Evolutionary conservation across 2,329 filamentous ascomycete species (phyloP), one percentile per base, ranked within the genome.

Genomic region (Trichoderma arundinaceum): DNA sequence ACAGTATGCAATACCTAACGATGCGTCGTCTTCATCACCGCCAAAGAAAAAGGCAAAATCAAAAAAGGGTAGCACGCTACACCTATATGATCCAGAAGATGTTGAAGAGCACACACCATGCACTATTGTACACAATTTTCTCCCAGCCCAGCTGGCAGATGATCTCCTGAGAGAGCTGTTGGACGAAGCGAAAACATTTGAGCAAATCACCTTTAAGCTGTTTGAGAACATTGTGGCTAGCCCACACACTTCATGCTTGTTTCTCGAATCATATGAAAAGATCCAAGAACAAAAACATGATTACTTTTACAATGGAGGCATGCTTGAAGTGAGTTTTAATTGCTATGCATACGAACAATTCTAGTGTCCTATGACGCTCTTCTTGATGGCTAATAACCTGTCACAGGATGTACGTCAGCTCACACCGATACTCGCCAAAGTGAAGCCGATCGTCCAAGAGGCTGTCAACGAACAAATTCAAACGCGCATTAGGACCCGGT

Each of bases 71-170:
- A 87, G 88, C 71, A 97, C 94, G 0, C 78, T 98, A 2, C 91
- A 94, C 74, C 82, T 98, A 0, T 98, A 91, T 76, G 88, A 91
- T 48, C 91, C 94, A 0, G 82, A 87, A 44, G 93, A 97, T 71
- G 87, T 98, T 52, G 90, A 92, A 56, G 83, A 86, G 28, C 86
- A 96, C 73, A 97, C 94, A 0, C 93, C 95, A 1, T 97, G 94
- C 78, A 94, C 92, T 10, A 91, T 98, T 69, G 88, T 97, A 64
- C 93, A 96, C 77, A 95, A 97, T 73, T 97, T 98, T 71, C 82
- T 99, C 0, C 88, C 92, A 0, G 35, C 82, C 0, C 81, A 88
- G 1, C 83, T 91, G 66, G 94, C 95, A 44, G 90, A 92, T 69
- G 82, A 84, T 0, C 82, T 99, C 12, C 81, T 98, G 0, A 76